phyloP scores from a whole-genome alignment of 495 filamentous ascomycete genomes.

The Hyaloscypha variabilis region DNA sequence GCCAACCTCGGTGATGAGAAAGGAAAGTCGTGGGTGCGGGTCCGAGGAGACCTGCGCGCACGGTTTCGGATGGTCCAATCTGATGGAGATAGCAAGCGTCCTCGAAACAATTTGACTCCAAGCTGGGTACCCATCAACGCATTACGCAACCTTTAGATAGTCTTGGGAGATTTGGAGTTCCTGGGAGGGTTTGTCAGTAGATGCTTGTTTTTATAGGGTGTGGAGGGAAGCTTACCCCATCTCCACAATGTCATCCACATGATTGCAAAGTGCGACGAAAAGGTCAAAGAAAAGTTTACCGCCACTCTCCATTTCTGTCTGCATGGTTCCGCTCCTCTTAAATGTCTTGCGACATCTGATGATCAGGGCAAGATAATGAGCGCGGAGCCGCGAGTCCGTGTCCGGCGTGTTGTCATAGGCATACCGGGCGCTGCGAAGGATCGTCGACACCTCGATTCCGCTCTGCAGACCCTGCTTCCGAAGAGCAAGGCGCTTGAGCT shows the following conservation, averaged over 20 bases:
- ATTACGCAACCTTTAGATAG: conserved; percentile 32
- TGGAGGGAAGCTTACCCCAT: conserved; percentile 28
- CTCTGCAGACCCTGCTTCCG: conserved; percentile 75
- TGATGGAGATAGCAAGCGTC: conserved; percentile 33
- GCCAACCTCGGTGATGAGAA: conserved; percentile 35
- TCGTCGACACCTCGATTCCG: conserved; percentile 82
- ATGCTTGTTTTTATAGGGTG: not conserved
- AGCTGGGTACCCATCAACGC: conserved; percentile 27
- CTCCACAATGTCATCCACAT: conserved; percentile 65
- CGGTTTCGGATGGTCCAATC: conserved; percentile 36
- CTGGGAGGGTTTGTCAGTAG: conserved; percentile 1
- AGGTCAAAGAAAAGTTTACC: conserved; percentile 90
- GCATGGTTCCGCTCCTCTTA: conserved; percentile 95
- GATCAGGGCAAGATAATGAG: conserved; percentile 91
- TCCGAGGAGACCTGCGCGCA: conserved; percentile 18
- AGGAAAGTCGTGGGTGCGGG: conserved; percentile 28
- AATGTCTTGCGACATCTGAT: conserved; percentile 83
- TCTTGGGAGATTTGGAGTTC: conserved; percentile 35
- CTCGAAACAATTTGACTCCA: conserved; percentile 32
- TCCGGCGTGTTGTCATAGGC: conserved; percentile 90
- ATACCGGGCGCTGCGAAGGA: conserved; percentile 79
- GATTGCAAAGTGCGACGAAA: conserved; percentile 91
- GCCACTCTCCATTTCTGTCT: conserved; percentile 88
- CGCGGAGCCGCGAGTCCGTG: conserved; percentile 82
- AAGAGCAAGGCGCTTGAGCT: conserved; percentile 80